phyloP scores from a whole-genome alignment of 2,329 filamentous ascomycete genomes.

The Pseudogymnoascus sp. region DNA sequence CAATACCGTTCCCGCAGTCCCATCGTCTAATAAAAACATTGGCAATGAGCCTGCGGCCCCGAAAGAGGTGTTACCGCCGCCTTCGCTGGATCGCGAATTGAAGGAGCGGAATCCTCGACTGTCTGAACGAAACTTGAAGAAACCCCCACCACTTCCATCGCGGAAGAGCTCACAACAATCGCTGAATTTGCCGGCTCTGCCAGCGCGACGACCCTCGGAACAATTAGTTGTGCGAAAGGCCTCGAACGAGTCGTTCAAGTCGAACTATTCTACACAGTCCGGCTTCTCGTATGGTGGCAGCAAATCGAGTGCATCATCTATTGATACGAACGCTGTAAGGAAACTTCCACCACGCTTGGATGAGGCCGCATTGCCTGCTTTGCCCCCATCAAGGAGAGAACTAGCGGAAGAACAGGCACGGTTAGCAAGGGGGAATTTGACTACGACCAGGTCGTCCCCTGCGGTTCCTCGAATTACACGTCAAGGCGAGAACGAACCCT shows the following conservation, averaged over 20 bases:
- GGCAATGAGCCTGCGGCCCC: conserved; percentile 22
- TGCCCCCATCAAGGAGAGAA: conserved; percentile 49
- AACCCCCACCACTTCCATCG: conserved; percentile 18
- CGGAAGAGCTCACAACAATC: conserved; percentile 32
- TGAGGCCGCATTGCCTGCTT: conserved; percentile 46
- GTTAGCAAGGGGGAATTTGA: conserved; percentile 27
- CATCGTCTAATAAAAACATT: conserved; percentile 19
- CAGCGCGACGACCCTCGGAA: conserved; percentile 41
- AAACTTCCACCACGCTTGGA: conserved; percentile 50
- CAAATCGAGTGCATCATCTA: conserved; percentile 39
- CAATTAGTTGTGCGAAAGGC: conserved; percentile 38
- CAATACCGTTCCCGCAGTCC: conserved; percentile 28
- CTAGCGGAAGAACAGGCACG: conserved; percentile 36
- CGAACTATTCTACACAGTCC: conserved; percentile 46
- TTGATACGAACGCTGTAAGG: conserved; percentile 30
- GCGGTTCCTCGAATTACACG: conserved; percentile 26
- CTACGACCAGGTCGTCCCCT: conserved; percentile 33
- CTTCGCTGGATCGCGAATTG: conserved; percentile 22
- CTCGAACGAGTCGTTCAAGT: conserved; percentile 51
- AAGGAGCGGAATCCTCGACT: conserved; percentile 20
- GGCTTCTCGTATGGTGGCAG: conserved; percentile 40
- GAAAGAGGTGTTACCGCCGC: conserved; percentile 22
- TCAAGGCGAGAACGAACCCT: conserved; percentile 10
- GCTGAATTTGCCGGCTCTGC: conserved; percentile 36
- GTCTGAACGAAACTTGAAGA: conserved; percentile 22